These are phyloP conservation scores for Lojkania enalia DNA, from an alignment of 2,329 filamentous ascomycete species.

Conservation along the genomic window DNA sequence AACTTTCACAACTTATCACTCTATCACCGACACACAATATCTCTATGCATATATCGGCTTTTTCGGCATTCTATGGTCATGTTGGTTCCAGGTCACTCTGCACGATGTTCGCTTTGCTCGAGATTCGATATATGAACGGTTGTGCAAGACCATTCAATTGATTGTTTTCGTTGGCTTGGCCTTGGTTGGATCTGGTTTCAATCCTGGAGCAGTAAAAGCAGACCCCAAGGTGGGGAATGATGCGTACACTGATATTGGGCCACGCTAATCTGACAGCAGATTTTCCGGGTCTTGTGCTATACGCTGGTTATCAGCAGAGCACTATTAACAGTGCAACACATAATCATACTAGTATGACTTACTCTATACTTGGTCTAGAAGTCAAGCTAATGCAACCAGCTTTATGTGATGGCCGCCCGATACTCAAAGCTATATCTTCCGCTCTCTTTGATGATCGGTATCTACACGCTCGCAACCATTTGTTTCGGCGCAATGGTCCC, in stretches of 20 bases:
- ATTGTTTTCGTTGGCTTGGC: constrained; percentile 44
- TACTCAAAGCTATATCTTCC: constrained; percentile 42
- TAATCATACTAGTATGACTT: constrained; percentile 33
- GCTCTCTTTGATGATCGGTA: constrained; percentile 32
- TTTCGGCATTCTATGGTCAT: constrained; percentile 44
- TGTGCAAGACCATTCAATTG: constrained; percentile 44
- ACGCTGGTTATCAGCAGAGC: constrained; percentile 39
- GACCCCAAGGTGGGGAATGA: constrained; percentile 31
- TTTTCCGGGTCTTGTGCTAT: constrained; percentile 42
- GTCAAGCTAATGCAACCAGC: constrained; percentile 12
- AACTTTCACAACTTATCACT: constrained; percentile 46
- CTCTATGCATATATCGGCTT: constrained; percentile 44
- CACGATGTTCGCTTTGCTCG: constrained; percentile 47
- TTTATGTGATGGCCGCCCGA: constrained; percentile 32
- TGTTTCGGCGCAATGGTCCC: constrained; percentile 41
- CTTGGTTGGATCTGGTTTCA: constrained; percentile 41
- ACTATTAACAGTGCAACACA: constrained; percentile 38
- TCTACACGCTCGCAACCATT: constrained; percentile 32
- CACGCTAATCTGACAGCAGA: constrained; percentile 20
- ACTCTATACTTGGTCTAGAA: neutral
- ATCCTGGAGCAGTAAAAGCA: constrained; percentile 27
- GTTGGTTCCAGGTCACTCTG: constrained; percentile 45
- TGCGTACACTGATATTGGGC: constrained; percentile 15
- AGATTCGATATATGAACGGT: constrained; percentile 43
- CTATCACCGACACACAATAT: constrained; percentile 39